Percentiles rank a stretch among this genome's conserved stretches.
These are phyloP conservation scores for Lactarius hengduanensis DNA, from an alignment of 768 basidiomycete genomes.

Conservation along the genomic window DNA sequence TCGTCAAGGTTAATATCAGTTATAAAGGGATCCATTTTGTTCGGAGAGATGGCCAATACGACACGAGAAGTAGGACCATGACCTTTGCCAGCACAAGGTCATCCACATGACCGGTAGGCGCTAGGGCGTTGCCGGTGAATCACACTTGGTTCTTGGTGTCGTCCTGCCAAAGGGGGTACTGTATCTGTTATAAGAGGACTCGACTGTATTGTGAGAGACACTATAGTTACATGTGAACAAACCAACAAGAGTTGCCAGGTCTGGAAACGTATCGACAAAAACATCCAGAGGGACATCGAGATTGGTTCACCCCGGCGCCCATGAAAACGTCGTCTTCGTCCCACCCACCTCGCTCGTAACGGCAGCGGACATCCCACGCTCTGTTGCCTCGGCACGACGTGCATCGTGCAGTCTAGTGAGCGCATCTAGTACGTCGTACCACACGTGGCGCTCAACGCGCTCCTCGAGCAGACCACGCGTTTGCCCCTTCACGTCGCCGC, in stretches of 20 bases:
- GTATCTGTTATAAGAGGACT: neutral
- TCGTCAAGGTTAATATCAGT: neutral
- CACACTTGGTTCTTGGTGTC: neutral
- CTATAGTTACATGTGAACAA: neutral
- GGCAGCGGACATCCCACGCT: neutral
- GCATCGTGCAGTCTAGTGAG: conserved; percentile 38
- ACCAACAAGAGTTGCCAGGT: neutral
- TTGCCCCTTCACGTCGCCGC: conserved; percentile 27
- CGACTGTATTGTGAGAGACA: neutral
- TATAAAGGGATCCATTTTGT: neutral
- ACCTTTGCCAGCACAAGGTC: neutral
- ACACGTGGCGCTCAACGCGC: conserved; percentile 51
- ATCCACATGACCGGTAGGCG: neutral
- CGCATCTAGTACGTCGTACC: conserved; percentile 70
- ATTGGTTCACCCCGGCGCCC: neutral
- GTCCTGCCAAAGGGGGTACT: neutral
- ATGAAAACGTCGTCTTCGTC: neutral
- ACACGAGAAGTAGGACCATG: neutral
- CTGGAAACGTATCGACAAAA: neutral
- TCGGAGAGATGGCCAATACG: neutral
- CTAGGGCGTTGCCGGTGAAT: neutral
- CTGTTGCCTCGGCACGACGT: neutral
- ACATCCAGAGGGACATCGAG: neutral
- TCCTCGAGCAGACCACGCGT: conserved; percentile 60
- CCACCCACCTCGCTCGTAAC: neutral